phyloP scores from a whole-genome alignment of 164 flowering plant genomes.

The Vitis cinerea region DNA sequence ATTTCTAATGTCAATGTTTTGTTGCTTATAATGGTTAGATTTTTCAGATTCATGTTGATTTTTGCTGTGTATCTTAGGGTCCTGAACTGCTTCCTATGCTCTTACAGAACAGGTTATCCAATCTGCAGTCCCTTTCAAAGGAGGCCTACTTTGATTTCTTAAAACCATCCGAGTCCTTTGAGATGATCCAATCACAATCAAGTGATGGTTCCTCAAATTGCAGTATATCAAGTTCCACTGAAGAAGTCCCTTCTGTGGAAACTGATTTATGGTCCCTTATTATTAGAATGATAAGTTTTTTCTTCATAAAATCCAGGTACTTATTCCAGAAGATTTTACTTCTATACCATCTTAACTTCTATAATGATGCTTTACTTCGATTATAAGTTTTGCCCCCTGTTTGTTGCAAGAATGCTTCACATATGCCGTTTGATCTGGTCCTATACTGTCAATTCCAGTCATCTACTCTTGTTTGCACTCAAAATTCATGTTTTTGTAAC shows the following conservation, averaged over 20 bases:
- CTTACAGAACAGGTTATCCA: conserved; percentile 63
- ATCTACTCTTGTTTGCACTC: no score
- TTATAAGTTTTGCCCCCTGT: not conserved
- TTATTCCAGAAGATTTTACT: conserved; percentile 4
- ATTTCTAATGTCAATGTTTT: not conserved
- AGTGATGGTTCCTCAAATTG: conserved; percentile 12
- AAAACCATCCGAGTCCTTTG: conserved; percentile 37
- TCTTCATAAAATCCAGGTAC: conserved; percentile 62
- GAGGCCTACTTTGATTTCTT: conserved; percentile 48
- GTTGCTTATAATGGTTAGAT: not conserved
- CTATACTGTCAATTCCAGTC: no score
- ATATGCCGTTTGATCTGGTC: no score
- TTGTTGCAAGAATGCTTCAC: no score
- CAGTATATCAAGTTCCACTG: conserved; percentile 14
- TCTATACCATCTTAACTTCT: not conserved
- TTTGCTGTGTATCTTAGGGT: conserved; percentile 1
- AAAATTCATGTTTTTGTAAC: no score
- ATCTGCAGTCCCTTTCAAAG: conserved; percentile 31
- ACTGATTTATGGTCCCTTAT: conserved; percentile 52
- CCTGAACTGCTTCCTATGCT: conserved; percentile 22
- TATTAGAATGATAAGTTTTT: conserved; percentile 58
- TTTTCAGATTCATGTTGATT: not conserved
- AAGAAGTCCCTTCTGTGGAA: conserved; percentile 12
- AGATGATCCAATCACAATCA: conserved; percentile 9
- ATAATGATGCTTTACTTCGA: not conserved